Evolutionary conservation across 495 filamentous ascomycete species (phyloP).

Genomic region (Penicillium lividum): DNA sequence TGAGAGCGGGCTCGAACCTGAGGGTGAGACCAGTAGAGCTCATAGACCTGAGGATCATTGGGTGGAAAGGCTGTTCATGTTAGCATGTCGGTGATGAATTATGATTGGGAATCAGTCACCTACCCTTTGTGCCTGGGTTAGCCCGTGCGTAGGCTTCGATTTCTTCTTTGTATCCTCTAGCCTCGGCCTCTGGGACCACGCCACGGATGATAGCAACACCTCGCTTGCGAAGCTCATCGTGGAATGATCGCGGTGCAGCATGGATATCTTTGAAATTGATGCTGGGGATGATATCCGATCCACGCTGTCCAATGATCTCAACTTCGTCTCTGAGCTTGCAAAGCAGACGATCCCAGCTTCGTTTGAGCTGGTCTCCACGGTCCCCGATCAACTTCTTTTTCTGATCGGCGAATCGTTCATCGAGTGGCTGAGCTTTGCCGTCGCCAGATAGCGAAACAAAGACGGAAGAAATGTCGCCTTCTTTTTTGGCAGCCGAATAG

Average conservation of each 20-base stretch:
- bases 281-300: slow-evolving; percentile 8
- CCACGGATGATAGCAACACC: slow-evolving; percentile 60
- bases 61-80: slow-evolving; percentile 23
- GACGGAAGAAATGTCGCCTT: slow-evolving; percentile 19
- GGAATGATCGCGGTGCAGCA: background rate
- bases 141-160: slow-evolving; percentile 1
- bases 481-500: background rate
- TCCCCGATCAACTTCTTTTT: slow-evolving; percentile 12
- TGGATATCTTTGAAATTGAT: slow-evolving; percentile 16
- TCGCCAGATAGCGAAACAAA: slow-evolving; percentile 18
- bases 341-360: slow-evolving; percentile 13
- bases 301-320: slow-evolving; percentile 12
- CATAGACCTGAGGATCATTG: slow-evolving; percentile 65
- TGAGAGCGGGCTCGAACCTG: slow-evolving; percentile 68
- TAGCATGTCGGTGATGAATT: background rate
- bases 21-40: slow-evolving; percentile 74
- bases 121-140: slow-evolving; percentile 38
- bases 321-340: slow-evolving; percentile 10
- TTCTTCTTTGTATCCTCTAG: slow-evolving; percentile 38
- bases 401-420: slow-evolving; percentile 11
- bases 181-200: slow-evolving; percentile 57
- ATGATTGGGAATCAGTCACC: slow-evolving; percentile 11
- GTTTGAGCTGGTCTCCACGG: slow-evolving; percentile 12
- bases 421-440: slow-evolving; percentile 6
- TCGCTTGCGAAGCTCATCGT: slow-evolving; percentile 8